Evolutionary conservation across 1,284 basidiomycete genomes (phyloP), one percentile per base, ranked within the genome.

Genomic region (Tylopilus sp.): DNA sequence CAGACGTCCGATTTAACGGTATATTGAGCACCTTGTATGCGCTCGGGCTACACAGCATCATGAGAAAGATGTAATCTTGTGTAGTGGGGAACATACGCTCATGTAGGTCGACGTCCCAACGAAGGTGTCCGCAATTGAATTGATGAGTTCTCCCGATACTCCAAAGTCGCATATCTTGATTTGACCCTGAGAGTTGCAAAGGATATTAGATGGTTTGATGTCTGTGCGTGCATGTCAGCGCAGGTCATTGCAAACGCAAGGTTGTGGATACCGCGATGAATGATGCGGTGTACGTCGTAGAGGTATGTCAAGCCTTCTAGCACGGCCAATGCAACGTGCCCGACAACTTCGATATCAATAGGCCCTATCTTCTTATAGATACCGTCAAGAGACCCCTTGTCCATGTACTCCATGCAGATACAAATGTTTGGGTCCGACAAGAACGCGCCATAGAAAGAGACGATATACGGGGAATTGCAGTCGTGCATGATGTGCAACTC

Each of bases 151-250:
- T 16, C 97, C 97, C 0, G 94, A 97, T 8, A 99, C 97, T 40
- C 96, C 96, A 70, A 99, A 99, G 70, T 99, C 97, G 63, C 95
- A 97, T 41, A 99, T 89, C 71, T 99, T 99, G 77, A 99, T 95
- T 61, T 96, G 84, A 2, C 96, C 97, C 37, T 81, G 75, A 11
- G 92, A 92, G 65, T 98, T 98, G 72, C 84, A 91, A 15, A 99
- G 79, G 51, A 99, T 97, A 65, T 99, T 99, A 38, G 93, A 97
- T 2, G 96, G 96, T 70, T 99, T 99, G 75, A 99, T 98, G 64
- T 99, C 96, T 97, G 6, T n/a, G 49, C 8, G 30, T 19, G n/a
- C 29, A 25, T 28, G 30, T 60, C 40, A 54, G 53, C 36, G 15
- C 35, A 19, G 16, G 34, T 25, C 21, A 41, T 46, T 50, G 13